Percentiles rank a stretch among this genome's conserved stretches.
Conservation (phyloP, 2,329 filamentous ascomycete genomes). For the Penicillium sp. region DNA sequence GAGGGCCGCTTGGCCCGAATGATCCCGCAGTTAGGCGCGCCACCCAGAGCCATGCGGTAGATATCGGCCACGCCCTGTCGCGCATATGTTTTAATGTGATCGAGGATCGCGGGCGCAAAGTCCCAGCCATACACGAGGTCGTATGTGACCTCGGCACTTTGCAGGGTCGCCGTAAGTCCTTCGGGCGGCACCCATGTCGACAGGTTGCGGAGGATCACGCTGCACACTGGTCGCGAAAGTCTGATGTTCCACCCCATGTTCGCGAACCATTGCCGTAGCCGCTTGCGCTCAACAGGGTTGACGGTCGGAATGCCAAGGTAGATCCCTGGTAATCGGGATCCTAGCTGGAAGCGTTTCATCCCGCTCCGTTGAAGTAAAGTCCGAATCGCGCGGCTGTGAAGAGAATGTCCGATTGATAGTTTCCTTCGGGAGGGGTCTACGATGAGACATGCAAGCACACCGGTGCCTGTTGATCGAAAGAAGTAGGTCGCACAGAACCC, state of each 20-base stretch:
- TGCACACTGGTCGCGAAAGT: conserved; percentile 63
- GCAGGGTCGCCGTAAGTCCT: conserved; percentile 70
- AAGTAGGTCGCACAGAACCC: conserved; percentile 91
- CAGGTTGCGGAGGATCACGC: conserved; percentile 73
- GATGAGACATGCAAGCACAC: conserved; percentile 80
- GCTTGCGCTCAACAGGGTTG: conserved; percentile 60
- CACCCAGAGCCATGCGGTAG: conserved; percentile 72
- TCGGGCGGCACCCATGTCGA: conserved; percentile 72
- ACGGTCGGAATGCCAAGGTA: conserved; percentile 80
- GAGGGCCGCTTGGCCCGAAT: conserved; percentile 74
- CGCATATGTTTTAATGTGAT: conserved; percentile 71
- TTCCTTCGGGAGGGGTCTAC: conserved; percentile 85
- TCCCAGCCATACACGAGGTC: conserved; percentile 80
- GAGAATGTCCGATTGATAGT: conserved; percentile 83
- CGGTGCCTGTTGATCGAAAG: conserved; percentile 66
- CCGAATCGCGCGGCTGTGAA: conserved; percentile 81
- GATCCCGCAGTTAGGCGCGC: conserved; percentile 72
- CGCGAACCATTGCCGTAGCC: conserved; percentile 77
- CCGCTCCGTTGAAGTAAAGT: conserved; percentile 69
- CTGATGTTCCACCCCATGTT: conserved; percentile 82
- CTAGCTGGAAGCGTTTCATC: conserved; percentile 78
- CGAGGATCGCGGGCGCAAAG: conserved; percentile 70
- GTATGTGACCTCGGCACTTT: conserved; percentile 72
- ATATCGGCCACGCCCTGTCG: conserved; percentile 77
- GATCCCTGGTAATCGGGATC: conserved; percentile 76